These are phyloP conservation scores for Fagopyrum homotropicum DNA, from an alignment of 148 eudicot species.

Conservation along the genomic window DNA sequence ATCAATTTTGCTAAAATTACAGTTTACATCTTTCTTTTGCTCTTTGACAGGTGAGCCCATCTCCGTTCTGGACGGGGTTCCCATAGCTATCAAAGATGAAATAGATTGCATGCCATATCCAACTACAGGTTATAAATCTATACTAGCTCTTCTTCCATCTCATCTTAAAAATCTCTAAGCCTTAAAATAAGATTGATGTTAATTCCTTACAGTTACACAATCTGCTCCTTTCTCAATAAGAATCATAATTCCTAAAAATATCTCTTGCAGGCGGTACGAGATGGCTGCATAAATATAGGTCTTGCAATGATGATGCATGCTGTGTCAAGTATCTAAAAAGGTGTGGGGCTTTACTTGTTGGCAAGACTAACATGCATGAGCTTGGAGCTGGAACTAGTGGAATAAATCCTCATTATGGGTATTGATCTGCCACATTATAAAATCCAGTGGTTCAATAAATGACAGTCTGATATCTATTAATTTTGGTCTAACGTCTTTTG, in stretches of 20 bases:
- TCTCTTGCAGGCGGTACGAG: conserved; percentile 69
- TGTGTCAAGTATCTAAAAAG: conserved; percentile 65
- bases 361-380: conserved; percentile 99
- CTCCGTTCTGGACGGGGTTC: conserved; percentile 87
- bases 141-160: neutral
- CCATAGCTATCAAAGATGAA: conserved; percentile 88
- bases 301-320: conserved; percentile 66
- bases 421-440: neutral
- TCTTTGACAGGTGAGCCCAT: conserved; percentile 63
- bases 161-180: no score
- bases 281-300: conserved; percentile 76
- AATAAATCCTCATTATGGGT: conserved; percentile 99
- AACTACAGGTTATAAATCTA: conserved; percentile 58
- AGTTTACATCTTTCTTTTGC: neutral
- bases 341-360: conserved; percentile 89
- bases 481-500: neutral
- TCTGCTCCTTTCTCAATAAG: neutral
- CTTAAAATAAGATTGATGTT: no score
- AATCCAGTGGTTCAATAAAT: neutral
- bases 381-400: conserved; percentile 98
- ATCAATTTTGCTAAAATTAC: neutral
- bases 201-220: neutral
- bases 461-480: no score
- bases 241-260: neutral
- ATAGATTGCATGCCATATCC: conserved; percentile 95